A percentile compares a stretch with the other conserved stretches of the same genome.
Evolutionary conservation across 805 yeast species (phyloP).

Genomic region (Cyberlindnera samutprakarnensis): DNA sequence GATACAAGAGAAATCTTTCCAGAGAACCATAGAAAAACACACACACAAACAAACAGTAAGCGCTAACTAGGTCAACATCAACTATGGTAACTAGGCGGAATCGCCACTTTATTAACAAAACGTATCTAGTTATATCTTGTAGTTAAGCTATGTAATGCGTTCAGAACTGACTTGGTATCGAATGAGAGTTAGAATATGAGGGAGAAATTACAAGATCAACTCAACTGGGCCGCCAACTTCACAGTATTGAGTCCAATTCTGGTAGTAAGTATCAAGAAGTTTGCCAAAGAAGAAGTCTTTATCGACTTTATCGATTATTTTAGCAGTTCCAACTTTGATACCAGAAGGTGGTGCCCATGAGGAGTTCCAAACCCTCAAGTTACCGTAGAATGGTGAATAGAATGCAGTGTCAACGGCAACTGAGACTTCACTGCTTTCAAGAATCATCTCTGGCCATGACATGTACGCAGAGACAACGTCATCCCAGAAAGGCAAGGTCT

Average conservation of each 20-base stretch:
- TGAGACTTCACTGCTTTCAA: conserved; percentile 24
- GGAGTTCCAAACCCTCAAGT: conserved; percentile 30
- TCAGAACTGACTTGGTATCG: too few relatives aligned
- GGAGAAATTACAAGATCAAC: conserved; percentile 6
- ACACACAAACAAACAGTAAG: too few relatives aligned
- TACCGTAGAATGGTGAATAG: conserved; percentile 36
- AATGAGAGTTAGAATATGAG: too few relatives aligned
- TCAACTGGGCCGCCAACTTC: conserved; percentile 10
- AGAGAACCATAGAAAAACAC: too few relatives aligned
- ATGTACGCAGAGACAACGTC: conserved; percentile 32
- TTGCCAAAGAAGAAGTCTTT: conserved; percentile 25
- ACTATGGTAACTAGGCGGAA: too few relatives aligned
- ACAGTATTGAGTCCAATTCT: conserved; percentile 33
- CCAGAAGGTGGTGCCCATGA: conserved; percentile 30
- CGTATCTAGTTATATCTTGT: too few relatives aligned
- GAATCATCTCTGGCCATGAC: conserved; percentile 29
- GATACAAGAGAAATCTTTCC: too few relatives aligned
- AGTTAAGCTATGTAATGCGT: not conserved
- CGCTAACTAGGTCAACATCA: too few relatives aligned
- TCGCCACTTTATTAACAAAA: too few relatives aligned
- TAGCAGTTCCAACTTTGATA: conserved; percentile 29
- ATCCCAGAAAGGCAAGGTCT: conserved; percentile 37
- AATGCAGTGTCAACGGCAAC: conserved; percentile 33
- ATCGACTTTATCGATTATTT: conserved; percentile 27
- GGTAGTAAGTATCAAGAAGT: conserved; percentile 26